Conservation (phyloP, 108 stramenopile species). For the Fragilaria crotonensis region DNA sequence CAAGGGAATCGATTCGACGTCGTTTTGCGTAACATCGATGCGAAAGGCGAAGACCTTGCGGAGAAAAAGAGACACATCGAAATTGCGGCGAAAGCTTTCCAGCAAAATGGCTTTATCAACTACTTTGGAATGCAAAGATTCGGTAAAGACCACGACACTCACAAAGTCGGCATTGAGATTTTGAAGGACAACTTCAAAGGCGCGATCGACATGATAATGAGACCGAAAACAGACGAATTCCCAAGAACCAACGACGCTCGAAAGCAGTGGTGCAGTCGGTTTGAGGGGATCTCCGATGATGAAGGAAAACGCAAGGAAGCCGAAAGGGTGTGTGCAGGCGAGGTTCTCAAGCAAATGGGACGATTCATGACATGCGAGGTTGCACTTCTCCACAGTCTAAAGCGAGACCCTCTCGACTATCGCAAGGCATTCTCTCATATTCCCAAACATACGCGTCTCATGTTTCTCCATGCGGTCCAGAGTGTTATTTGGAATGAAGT, state of each 20-base stretch:
- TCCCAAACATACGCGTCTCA: slow-evolving; percentile 72
- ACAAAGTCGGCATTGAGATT: slow-evolving; percentile 71
- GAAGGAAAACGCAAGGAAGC: slow-evolving; percentile 40
- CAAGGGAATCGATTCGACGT: slow-evolving; percentile 85
- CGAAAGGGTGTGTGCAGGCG: slow-evolving; percentile 44
- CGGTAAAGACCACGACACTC: slow-evolving; percentile 83
- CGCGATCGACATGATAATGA: slow-evolving; percentile 79
- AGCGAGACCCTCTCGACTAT: slow-evolving; percentile 69
- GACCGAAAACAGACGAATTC: slow-evolving; percentile 54
- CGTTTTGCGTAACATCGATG: slow-evolving; percentile 62
- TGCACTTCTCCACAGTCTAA: slow-evolving; percentile 48
- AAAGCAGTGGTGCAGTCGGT: slow-evolving; percentile 58
- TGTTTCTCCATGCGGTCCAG: slow-evolving; percentile 82
- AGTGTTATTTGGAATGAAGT: slow-evolving; percentile 59
- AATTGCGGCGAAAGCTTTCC: slow-evolving; percentile 41
- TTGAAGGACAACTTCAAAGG: slow-evolving; percentile 70
- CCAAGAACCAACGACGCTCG: slow-evolving; percentile 44
- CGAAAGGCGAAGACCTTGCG: neutral
- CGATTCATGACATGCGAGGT: slow-evolving; percentile 71
- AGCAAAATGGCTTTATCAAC: slow-evolving; percentile 80
- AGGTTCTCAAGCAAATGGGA: slow-evolving; percentile 33
- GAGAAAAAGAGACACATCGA: slow-evolving; percentile 22
- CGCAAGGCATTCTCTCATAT: slow-evolving; percentile 73
- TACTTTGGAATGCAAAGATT: slow-evolving; percentile 95
- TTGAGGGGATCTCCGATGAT: slow-evolving; percentile 38